Evolutionary conservation across 2,329 filamentous ascomycete species (phyloP).

Genomic region (Tothia fuscella): DNA sequence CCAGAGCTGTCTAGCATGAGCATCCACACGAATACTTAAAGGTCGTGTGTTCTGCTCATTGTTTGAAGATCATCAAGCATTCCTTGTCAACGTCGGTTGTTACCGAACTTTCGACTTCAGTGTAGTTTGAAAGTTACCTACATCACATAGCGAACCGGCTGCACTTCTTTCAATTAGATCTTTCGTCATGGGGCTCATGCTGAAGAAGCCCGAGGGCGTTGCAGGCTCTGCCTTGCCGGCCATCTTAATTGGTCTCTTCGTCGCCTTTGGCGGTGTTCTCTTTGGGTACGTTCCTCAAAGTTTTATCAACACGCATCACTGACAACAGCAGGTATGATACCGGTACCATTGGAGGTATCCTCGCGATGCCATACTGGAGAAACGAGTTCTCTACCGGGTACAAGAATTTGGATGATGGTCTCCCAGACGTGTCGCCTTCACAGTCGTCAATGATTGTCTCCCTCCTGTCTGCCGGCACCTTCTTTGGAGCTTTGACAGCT

Average conservation of each 20-base stretch:
- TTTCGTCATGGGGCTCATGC: slow-evolving; percentile 27
- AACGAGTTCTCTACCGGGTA: slow-evolving; percentile 4
- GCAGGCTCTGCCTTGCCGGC: slow-evolving; percentile 35
- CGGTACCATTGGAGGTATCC: slow-evolving; percentile 59
- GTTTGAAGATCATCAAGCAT: no score
- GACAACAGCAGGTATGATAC: slow-evolving; percentile 38
- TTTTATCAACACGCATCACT: neutral
- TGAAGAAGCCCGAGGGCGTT: slow-evolving; percentile 35
- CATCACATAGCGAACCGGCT: no score
- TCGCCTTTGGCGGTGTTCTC: slow-evolving; percentile 48
- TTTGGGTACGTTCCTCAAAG: slow-evolving; percentile 46
- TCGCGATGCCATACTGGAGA: slow-evolving; percentile 20
- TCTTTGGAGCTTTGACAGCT: slow-evolving; percentile 56
- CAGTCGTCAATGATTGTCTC: slow-evolving; percentile 53
- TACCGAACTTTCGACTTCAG: no score
- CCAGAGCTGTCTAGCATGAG: no score
- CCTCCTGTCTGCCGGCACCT: slow-evolving; percentile 65
- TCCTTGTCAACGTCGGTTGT: no score
- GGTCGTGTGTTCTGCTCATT: no score
- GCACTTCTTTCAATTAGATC: no score
- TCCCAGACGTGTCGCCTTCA: slow-evolving; percentile 8
- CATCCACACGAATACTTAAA: no score
- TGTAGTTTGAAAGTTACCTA: no score
- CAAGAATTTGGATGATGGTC: slow-evolving; percentile 1
- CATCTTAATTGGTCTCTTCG: slow-evolving; percentile 36